Evolutionary conservation across 2,329 filamentous ascomycete genomes (phyloP), one percentile per base, ranked within the genome.

Genomic region (Lasiodiplodia hormozganensis): DNA sequence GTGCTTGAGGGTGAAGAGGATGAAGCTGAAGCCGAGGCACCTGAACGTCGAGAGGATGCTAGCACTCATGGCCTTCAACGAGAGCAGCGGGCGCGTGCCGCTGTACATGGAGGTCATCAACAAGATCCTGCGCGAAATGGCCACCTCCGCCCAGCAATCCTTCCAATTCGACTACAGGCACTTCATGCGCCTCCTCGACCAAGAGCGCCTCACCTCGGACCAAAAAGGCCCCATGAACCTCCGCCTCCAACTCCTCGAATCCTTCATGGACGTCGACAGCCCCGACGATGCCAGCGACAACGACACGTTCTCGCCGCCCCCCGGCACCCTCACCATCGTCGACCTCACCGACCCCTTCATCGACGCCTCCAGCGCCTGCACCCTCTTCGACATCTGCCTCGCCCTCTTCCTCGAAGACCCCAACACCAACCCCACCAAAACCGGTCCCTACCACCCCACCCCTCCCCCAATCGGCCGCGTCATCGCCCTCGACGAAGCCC

Each of bases 291-390:
- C n/a, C 12, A 28, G n/a, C 31, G 43, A 8, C 31, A 36, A 14
- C 21, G 60, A 64, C 60, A 23, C 72, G 8, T 72, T 81, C 70
- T 40, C 74, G 6, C 23, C 72, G 4, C 65, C 82, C 62, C 78
- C 84, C 0, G 87, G 87, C 1, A 79, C 81, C 12, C 78, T 92
- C 0, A 91, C 87, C 0, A 90, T 92, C 60, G 81, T 94, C 6
- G 92, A 96, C 72, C 80, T 96, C 0, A 92, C 88, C 0, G 92
- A 91, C 74, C 89, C 91, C 0, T 93, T 90, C 71, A 82, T 94
- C 5, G 89, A 89, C 0, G 77, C 87, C 0, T 86, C 89, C 28
- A 88, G 86, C 47, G 91, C 91, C 0, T 95, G 92, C 73, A 83
- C 87, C 0, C 80, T 95, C 0, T 95, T 95, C 77, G 89, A 91